Conservation (phyloP, 352 stramenopile species). For the Pythium insidiosum region DNA sequence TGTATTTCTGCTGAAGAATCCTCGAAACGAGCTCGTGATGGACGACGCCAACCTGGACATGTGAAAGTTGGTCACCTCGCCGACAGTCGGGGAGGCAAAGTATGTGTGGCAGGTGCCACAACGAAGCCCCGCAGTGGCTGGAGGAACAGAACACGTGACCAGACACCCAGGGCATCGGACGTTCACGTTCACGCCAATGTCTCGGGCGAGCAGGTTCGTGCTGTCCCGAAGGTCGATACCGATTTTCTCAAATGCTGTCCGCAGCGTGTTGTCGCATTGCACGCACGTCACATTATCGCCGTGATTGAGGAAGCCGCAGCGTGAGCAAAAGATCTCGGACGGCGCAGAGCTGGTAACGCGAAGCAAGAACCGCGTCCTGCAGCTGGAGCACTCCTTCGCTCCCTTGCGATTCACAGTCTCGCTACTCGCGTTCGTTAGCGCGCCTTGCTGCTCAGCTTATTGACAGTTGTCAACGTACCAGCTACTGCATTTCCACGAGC, state of each 20-base stretch:
- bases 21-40: constrained; percentile 71
- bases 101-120: constrained; percentile 77
- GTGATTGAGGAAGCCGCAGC: constrained; percentile 71
- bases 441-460: not conserved
- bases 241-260: constrained; percentile 71
- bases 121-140: constrained; percentile 65
- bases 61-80: constrained; percentile 81
- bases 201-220: constrained; percentile 68
- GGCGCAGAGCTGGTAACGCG: constrained; percentile 54
- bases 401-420: constrained; percentile 48
- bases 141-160: constrained; percentile 63
- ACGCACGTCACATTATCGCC: constrained; percentile 56
- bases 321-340: constrained; percentile 69
- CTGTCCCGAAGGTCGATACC: constrained; percentile 63
- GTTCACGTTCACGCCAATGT: constrained; percentile 82
- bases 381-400: constrained; percentile 51
- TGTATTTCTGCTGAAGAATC: constrained; percentile 40
- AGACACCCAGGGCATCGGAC: constrained; percentile 77
- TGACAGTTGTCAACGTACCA: constrained; percentile 28
- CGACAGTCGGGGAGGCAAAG: constrained; percentile 72
- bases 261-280: constrained; percentile 66
- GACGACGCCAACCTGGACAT: constrained; percentile 66
- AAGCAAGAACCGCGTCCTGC: constrained; percentile 51
- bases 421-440: no score
- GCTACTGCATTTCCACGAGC: constrained; percentile 61